These are phyloP conservation scores for Erysiphe pulchra DNA, from an alignment of 2,329 filamentous ascomycete species.

Conservation along the genomic window DNA sequence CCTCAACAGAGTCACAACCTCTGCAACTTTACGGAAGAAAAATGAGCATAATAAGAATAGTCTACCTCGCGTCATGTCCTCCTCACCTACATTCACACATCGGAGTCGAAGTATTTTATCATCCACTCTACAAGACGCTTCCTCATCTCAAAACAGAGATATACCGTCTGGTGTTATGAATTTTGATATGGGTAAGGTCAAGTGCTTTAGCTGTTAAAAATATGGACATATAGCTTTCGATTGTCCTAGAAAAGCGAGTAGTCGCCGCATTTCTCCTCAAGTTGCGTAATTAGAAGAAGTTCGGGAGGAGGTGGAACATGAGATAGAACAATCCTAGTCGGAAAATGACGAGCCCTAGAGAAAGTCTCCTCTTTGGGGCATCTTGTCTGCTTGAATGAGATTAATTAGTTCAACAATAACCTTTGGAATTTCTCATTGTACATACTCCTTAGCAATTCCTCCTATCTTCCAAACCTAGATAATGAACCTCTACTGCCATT, in stretches of 20 bases:
- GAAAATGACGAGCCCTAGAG: conserved; percentile 1
- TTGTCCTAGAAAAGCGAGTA: background rate
- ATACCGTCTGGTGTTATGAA: background rate
- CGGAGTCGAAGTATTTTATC: background rate
- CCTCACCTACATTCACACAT: background rate
- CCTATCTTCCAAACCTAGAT: too few relatives aligned
- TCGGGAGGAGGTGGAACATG: background rate
- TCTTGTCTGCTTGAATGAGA: background rate
- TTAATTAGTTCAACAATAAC: too few relatives aligned
- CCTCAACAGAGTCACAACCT: background rate
- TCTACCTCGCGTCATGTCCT: background rate
- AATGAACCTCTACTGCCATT: too few relatives aligned
- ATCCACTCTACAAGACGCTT: background rate
- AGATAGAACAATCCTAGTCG: background rate
- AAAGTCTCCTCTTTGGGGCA: background rate
- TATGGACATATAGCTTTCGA: background rate
- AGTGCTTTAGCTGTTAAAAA: background rate
- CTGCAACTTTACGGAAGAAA: background rate
- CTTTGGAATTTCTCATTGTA: too few relatives aligned
- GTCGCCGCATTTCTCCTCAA: background rate
- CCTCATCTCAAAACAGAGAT: background rate
- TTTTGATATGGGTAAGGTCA: background rate
- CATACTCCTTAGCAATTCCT: too few relatives aligned
- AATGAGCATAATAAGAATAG: background rate
- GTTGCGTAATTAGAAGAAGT: background rate